phyloP scores from a whole-genome alignment of 805 yeast species.

The Starmera dryadoides region DNA sequence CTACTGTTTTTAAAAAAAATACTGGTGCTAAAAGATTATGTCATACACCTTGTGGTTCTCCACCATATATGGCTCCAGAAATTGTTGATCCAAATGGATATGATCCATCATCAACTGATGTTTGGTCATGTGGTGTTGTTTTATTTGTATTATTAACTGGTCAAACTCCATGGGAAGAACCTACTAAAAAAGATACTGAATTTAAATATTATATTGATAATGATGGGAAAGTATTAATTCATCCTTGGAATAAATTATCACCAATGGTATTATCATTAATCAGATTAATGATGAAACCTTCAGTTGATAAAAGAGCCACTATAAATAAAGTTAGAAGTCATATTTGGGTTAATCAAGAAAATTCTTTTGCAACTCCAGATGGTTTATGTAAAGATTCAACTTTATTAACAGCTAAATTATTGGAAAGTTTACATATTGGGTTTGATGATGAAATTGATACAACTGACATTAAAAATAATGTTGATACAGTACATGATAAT shows the following conservation, averaged over 20 bases:
- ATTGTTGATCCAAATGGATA: slow-evolving; percentile 39
- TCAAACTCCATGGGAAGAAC: slow-evolving; percentile 68
- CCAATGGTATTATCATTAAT: slow-evolving; percentile 42
- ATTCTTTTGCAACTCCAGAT: slow-evolving; percentile 33
- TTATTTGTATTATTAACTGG: slow-evolving; percentile 58
- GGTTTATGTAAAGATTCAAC: slow-evolving; percentile 51
- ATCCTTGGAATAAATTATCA: slow-evolving; percentile 52
- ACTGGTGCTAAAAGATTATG: slow-evolving; percentile 41
- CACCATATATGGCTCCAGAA: slow-evolving; percentile 80
- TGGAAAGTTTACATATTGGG: slow-evolving; percentile 47
- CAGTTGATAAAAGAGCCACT: slow-evolving; percentile 36
- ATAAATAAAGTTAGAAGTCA: slow-evolving; percentile 37
- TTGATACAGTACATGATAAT: slow-evolving; percentile 14
- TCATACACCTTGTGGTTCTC: slow-evolving; percentile 58
- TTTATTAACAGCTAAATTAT: slow-evolving; percentile 40
- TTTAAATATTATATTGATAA: slow-evolving; percentile 31
- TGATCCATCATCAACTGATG: slow-evolving; percentile 50
- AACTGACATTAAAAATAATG: background rate
- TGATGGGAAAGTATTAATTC: slow-evolving; percentile 37
- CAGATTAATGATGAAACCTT: slow-evolving; percentile 43
- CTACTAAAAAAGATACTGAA: slow-evolving; percentile 43
- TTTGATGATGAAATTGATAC: slow-evolving; percentile 11
- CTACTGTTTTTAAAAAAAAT: slow-evolving; percentile 46
- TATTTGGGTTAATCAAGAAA: slow-evolving; percentile 46
- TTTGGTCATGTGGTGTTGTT: slow-evolving; percentile 68